Evolutionary conservation across 441 rosid genomes (phyloP).

Genomic region (Pelargonium australe): DNA sequence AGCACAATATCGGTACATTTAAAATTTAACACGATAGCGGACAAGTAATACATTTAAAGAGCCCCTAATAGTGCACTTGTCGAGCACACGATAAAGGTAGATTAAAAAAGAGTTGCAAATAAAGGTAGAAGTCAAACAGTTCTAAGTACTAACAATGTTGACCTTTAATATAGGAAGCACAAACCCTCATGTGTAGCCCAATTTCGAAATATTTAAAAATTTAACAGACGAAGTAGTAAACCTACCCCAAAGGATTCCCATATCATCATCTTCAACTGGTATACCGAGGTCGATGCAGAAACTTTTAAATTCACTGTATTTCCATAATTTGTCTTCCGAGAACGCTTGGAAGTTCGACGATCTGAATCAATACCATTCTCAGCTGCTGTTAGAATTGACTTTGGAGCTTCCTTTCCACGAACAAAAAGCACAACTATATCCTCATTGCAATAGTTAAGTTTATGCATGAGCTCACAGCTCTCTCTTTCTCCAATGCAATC

Average conservation of each 20-base stretch:
- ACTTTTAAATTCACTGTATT: slow-evolving; percentile 69
- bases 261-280: slow-evolving; percentile 98
- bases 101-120: too few relatives aligned
- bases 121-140: too few relatives aligned
- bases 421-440: slow-evolving; percentile 71
- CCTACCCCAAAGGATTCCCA: slow-evolving; percentile 99
- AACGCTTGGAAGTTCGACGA: slow-evolving; percentile 78
- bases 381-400: slow-evolving; percentile 74
- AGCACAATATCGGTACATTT: too few relatives aligned
- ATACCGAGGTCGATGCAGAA: slow-evolving; percentile 81
- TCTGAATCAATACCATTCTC: slow-evolving; percentile 61
- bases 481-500: slow-evolving; percentile 94
- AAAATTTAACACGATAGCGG: too few relatives aligned
- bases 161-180: too few relatives aligned
- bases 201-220: too few relatives aligned
- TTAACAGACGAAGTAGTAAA: background rate
- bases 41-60: too few relatives aligned
- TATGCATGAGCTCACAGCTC: slow-evolving; percentile 83
- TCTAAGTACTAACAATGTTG: too few relatives aligned
- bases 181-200: too few relatives aligned
- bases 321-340: slow-evolving; percentile 73
- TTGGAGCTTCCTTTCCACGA: slow-evolving; percentile 94
- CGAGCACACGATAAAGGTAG: too few relatives aligned
- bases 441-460: slow-evolving; percentile 70
- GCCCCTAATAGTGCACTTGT: too few relatives aligned